A percentile compares a stretch with the other conserved stretches of the same genome.
Evolutionary conservation across 1,284 basidiomycete genomes (phyloP).

Genomic region (Cutaneotrichosporon sp.): DNA sequence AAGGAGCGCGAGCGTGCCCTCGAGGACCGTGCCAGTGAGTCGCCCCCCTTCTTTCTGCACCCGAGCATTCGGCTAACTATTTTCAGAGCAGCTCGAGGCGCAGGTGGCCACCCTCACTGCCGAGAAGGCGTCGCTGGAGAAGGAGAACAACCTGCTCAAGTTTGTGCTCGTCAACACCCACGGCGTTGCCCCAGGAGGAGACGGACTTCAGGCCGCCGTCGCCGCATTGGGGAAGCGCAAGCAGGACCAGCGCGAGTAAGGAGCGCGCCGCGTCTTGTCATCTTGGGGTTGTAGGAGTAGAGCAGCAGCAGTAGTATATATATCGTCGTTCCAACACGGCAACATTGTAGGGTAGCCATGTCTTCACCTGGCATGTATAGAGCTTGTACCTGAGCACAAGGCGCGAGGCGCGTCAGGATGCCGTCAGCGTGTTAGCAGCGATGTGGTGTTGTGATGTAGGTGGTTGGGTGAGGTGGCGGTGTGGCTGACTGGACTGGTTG

Average conservation of each 20-base stretch:
- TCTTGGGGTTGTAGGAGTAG: conserved; percentile 1
- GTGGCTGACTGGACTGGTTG: not conserved
- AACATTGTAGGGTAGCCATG: not conserved
- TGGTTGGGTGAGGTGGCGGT: not conserved
- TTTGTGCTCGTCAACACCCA: conserved; percentile 84
- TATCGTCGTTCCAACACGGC: conserved; percentile 5
- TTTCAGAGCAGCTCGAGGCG: conserved; percentile 71
- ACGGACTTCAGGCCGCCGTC: conserved; percentile 36
- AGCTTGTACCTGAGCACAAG: conserved; percentile 2
- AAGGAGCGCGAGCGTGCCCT: conserved; percentile 95
- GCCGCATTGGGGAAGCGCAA: conserved; percentile 40
- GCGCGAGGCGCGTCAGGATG: too few species aligned
- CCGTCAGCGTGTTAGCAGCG: too few species aligned
- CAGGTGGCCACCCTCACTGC: conserved; percentile 80
- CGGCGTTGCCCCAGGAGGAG: conserved; percentile 54
- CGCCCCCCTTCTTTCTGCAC: too few species aligned
- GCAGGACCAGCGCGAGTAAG: conserved; percentile 32
- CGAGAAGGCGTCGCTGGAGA: conserved; percentile 84
- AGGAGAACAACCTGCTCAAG: conserved; percentile 95
- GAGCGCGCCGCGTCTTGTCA: not conserved
- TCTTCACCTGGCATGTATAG: conserved; percentile 8
- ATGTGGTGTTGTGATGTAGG: not conserved
- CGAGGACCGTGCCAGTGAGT: conserved; percentile 66
- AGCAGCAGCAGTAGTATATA: conserved; percentile 1
- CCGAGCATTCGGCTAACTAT: conserved; percentile 18